A percentile compares a stretch with the other conserved stretches of the same genome.
Conservation (phyloP, 345 rosid species). For the Linum usitatissimum region DNA sequence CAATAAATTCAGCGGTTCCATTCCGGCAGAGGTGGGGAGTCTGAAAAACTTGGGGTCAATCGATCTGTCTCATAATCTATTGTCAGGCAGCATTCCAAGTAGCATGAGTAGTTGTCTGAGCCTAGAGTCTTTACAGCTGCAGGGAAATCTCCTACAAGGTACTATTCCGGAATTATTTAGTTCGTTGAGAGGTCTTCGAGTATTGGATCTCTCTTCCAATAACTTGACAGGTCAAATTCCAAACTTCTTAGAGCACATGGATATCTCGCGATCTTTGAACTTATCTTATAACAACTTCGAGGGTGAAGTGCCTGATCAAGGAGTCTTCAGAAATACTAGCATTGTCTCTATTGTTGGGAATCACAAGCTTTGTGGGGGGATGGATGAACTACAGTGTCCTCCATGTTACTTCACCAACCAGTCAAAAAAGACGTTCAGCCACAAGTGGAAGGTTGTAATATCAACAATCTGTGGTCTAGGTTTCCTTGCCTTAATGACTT, state of each 20-base stretch:
- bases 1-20: constrained; percentile 21
- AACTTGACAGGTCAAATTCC: constrained; percentile 24
- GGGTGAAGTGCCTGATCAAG: constrained; percentile 12
- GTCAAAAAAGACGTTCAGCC: neutral
- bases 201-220: constrained; percentile 33
- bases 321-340: neutral
- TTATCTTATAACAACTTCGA: constrained; percentile 34
- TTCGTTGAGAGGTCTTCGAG: constrained; percentile 14
- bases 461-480: no score
- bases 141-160: constrained; percentile 20
- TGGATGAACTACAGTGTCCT: neutral
- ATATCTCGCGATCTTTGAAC: constrained; percentile 9
- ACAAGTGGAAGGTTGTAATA: neutral
- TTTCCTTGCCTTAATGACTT: no score
- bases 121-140: constrained; percentile 15
- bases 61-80: constrained; percentile 13
- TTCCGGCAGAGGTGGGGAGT: constrained; percentile 16
- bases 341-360: neutral
- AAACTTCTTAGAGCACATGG: neutral
- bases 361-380: neutral
- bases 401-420: neutral
- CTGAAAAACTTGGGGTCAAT: constrained; percentile 13
- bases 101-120: constrained; percentile 17
- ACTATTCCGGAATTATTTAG: constrained; percentile 14
- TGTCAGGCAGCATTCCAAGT: constrained; percentile 25